phyloP scores from a whole-genome alignment of 2,329 filamentous ascomycete species.

The Monosporascus cannonballus region DNA sequence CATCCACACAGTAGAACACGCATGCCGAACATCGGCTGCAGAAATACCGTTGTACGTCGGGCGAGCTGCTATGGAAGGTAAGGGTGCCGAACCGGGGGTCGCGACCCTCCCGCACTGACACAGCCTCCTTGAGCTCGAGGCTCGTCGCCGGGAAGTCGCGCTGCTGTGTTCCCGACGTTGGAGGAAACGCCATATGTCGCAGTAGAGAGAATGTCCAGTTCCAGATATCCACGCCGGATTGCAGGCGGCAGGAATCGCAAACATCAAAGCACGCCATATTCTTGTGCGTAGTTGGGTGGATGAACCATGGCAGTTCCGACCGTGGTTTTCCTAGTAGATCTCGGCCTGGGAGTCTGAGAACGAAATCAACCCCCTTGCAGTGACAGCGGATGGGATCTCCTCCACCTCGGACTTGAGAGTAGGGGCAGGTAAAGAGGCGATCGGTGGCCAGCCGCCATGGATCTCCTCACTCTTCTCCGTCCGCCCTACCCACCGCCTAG shows the following conservation, averaged over 20 bases:
- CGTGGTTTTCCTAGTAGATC: slow-evolving; percentile 19
- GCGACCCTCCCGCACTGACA: slow-evolving; percentile 17
- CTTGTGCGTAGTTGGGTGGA: slow-evolving; percentile 38
- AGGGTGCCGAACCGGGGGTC: slow-evolving; percentile 37
- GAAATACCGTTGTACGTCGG: slow-evolving; percentile 40
- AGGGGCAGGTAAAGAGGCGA: slow-evolving; percentile 3
- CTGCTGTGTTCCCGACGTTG: not conserved
- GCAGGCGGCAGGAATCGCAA: slow-evolving; percentile 41
- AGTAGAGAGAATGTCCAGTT: slow-evolving; percentile 39
- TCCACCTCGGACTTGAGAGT: slow-evolving; percentile 12
- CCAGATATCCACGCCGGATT: slow-evolving; percentile 35
- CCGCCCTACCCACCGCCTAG: slow-evolving; percentile 21
- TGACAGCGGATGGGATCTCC: slow-evolving; percentile 35
- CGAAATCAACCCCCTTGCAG: slow-evolving; percentile 39
- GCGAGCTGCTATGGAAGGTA: slow-evolving; percentile 35
- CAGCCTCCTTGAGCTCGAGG: slow-evolving; percentile 27
- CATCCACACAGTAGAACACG: slow-evolving; percentile 38
- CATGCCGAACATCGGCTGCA: slow-evolving; percentile 41
- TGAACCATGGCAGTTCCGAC: slow-evolving; percentile 33
- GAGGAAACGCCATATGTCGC: slow-evolving; percentile 30
- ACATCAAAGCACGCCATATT: slow-evolving; percentile 33
- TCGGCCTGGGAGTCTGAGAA: slow-evolving; percentile 26
- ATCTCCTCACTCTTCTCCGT: slow-evolving; percentile 21
- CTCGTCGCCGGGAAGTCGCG: slow-evolving; percentile 24
- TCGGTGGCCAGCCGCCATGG: slow-evolving; percentile 23